phyloP scores from a whole-genome alignment of 805 yeast genomes.

The Ogataea neopini region DNA sequence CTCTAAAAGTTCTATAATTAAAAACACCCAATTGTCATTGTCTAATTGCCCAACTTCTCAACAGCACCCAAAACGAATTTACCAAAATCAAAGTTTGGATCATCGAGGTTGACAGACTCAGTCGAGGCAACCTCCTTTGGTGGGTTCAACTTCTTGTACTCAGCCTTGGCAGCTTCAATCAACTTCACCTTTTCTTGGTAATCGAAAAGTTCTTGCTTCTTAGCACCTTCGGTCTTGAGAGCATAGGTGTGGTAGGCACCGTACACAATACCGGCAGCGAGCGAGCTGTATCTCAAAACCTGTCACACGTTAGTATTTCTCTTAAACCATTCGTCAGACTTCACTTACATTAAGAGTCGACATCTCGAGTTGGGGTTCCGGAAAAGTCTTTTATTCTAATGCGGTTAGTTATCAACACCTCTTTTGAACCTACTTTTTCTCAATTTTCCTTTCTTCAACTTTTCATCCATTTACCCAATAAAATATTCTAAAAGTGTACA shows the following conservation, averaged over 20 bases:
- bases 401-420: neutral
- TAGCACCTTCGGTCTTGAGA: constrained; percentile 59
- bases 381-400: neutral
- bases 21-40: constrained; percentile 3
- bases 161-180: constrained; percentile 86
- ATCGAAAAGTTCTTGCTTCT: constrained; percentile 56
- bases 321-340: neutral
- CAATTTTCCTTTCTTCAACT: constrained; percentile 6
- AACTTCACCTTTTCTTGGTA: constrained; percentile 69
- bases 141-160: constrained; percentile 67
- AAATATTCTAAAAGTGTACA: constrained; percentile 11
- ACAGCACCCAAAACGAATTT: constrained; percentile 65
- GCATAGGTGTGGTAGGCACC: constrained; percentile 84
- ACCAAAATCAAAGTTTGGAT: constrained; percentile 87
- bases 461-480: constrained; percentile 16
- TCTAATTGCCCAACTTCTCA: constrained; percentile 45
- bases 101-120: constrained; percentile 72
- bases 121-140: constrained; percentile 45
- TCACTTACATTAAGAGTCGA: constrained; percentile 50
- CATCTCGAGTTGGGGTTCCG: constrained; percentile 34
- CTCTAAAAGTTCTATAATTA: constrained; percentile 7
- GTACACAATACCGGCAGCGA: constrained; percentile 84
- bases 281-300: constrained; percentile 91
- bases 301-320: constrained; percentile 25
- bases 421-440: neutral